A percentile compares a stretch with the other conserved stretches of the same genome.
These are phyloP conservation scores for Aspergillus cristatus DNA, from an alignment of 495 filamentous ascomycete species.

Conservation along the genomic window DNA sequence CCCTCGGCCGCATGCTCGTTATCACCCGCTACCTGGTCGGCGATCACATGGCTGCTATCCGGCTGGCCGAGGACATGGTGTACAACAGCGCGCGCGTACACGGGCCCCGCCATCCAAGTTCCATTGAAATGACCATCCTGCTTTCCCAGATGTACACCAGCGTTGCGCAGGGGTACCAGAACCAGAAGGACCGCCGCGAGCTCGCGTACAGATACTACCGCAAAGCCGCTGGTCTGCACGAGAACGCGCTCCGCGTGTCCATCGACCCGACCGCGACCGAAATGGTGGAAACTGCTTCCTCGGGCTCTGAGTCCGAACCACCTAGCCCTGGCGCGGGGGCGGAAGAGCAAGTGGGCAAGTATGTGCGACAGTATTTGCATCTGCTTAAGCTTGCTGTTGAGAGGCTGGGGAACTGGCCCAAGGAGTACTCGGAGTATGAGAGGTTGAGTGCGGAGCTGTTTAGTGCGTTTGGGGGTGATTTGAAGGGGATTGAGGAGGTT, in stretches of 20 bases:
- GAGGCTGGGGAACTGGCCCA: no score
- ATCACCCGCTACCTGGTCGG: conserved; percentile 28
- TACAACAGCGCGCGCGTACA: conserved; percentile 35
- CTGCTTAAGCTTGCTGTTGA: no score
- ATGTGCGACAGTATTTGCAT: conserved; percentile 26
- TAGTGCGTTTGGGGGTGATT: no score
- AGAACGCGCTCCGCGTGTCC: conserved; percentile 27
- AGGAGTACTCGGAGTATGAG: no score
- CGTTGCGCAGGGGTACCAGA: conserved; percentile 25
- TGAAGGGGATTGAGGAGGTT: no score
- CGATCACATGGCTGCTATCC: conserved; percentile 21
- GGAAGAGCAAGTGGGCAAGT: conserved; percentile 18
- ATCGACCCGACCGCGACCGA: conserved; percentile 26
- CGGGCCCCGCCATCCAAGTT: conserved; percentile 23
- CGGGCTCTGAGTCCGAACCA: conserved; percentile 9
- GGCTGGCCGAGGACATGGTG: conserved; percentile 33
- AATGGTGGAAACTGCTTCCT: conserved; percentile 10
- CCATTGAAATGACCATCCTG: conserved; percentile 29
- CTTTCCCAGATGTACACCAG: conserved; percentile 31
- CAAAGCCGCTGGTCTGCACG: conserved; percentile 28
- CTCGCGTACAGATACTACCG: conserved; percentile 33
- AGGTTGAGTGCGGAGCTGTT: no score
- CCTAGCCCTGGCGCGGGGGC: conserved; percentile 7
- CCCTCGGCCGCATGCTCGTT: conserved; percentile 28
- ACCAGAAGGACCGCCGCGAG: conserved; percentile 21